These are phyloP conservation scores for Phytophthora foliorum DNA, from an alignment of 352 stramenopile genomes.

Conservation along the genomic window DNA sequence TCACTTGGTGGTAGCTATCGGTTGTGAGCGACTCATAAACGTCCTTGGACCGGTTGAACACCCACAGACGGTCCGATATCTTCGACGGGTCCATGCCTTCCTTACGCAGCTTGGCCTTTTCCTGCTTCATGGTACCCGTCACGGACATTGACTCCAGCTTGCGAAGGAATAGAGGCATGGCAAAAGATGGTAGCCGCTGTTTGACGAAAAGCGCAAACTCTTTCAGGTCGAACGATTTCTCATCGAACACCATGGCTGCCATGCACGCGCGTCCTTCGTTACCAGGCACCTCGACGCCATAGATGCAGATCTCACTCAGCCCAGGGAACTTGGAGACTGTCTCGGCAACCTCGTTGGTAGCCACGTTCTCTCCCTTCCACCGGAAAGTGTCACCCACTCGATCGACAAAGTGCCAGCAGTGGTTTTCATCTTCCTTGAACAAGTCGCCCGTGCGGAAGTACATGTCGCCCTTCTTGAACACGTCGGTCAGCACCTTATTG, in stretches of 20 bases:
- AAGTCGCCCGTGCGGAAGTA: slow-evolving; percentile 94
- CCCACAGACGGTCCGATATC: slow-evolving; percentile 69
- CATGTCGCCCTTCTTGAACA: slow-evolving; percentile 85
- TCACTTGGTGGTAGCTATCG: slow-evolving; percentile 63
- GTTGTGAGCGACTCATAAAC: slow-evolving; percentile 67
- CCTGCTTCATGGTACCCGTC: slow-evolving; percentile 93
- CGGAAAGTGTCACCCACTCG: slow-evolving; percentile 94
- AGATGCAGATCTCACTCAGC: slow-evolving; percentile 83
- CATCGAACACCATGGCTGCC: slow-evolving; percentile 86
- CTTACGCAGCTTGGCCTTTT: slow-evolving; percentile 91
- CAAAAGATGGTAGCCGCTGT: slow-evolving; percentile 67
- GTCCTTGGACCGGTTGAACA: slow-evolving; percentile 55
- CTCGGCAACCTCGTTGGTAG: slow-evolving; percentile 91
- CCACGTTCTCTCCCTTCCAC: slow-evolving; percentile 95
- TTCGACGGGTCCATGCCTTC: slow-evolving; percentile 79
- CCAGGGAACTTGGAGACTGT: slow-evolving; percentile 81
- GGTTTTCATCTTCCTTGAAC: slow-evolving; percentile 79
- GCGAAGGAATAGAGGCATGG: slow-evolving; percentile 88
- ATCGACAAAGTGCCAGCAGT: slow-evolving; percentile 92
- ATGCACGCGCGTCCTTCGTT: slow-evolving; percentile 86
- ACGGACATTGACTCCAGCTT: slow-evolving; percentile 79
- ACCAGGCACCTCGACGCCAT: slow-evolving; percentile 77
- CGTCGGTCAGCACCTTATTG: slow-evolving; percentile 88
- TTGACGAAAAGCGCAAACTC: slow-evolving; percentile 66
- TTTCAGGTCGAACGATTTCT: slow-evolving; percentile 60